Evolutionary conservation across 352 stramenopile genomes (phyloP).

Genomic region (Plasmopara muralis): DNA sequence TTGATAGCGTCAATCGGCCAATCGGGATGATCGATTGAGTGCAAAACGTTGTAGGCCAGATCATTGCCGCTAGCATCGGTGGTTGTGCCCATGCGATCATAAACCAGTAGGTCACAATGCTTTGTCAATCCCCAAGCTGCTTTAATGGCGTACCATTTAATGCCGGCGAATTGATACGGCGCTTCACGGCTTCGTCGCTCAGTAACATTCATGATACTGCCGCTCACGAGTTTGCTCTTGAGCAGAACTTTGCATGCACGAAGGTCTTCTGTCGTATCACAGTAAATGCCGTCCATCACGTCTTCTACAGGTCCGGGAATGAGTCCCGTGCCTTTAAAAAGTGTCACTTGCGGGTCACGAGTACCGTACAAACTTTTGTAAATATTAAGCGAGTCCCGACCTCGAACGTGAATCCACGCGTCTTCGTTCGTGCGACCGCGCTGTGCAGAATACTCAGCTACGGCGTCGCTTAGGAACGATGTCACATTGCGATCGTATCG

Average conservation of each 20-base stretch:
- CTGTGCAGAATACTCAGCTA: conserved; percentile 31
- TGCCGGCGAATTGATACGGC: conserved; percentile 39
- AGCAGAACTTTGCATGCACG: conserved; percentile 33
- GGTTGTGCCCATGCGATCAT: conserved; percentile 49
- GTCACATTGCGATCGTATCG: conserved; percentile 33
- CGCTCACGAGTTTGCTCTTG: conserved; percentile 38
- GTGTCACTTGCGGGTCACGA: conserved; percentile 32
- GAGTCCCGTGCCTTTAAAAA: conserved; percentile 32
- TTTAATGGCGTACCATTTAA: conserved; percentile 41
- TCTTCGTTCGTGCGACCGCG: conserved; percentile 27
- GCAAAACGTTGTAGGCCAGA: conserved; percentile 44
- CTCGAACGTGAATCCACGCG: conserved; percentile 37
- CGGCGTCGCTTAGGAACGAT: conserved; percentile 33
- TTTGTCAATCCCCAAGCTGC: conserved; percentile 33
- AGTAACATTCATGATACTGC: conserved; percentile 38
- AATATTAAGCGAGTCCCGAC: conserved; percentile 32
- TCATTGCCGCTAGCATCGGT: conserved; percentile 38
- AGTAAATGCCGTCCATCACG: conserved; percentile 47
- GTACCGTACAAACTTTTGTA: conserved; percentile 43
- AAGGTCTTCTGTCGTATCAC: conserved; percentile 37
- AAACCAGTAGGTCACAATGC: conserved; percentile 36
- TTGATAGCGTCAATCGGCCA: conserved; percentile 40
- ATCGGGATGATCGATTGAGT: conserved; percentile 52
- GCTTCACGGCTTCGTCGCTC: conserved; percentile 23
- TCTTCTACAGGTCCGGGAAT: conserved; percentile 32